Evolutionary conservation across 768 basidiomycete species (phyloP).

Genomic region (Leccinum ochraceum): DNA sequence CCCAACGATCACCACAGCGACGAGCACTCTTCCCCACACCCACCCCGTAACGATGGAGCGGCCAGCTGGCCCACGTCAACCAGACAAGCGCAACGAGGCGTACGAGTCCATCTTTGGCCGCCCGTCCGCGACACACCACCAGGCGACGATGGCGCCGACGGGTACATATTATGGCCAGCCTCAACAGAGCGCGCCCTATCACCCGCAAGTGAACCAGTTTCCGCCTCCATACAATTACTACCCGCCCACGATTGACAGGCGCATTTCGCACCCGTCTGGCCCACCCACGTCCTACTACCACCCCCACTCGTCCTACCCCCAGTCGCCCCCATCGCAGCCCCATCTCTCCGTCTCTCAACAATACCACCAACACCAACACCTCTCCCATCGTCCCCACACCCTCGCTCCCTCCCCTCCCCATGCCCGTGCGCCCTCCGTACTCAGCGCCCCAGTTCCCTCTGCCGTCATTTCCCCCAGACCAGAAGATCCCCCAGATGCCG

Average conservation of each 20-base stretch:
- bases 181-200: slow-evolving; percentile 17
- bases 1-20: slow-evolving; percentile 4
- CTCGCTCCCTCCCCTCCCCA: slow-evolving; percentile 44
- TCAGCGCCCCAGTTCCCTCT: slow-evolving; percentile 41
- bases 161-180: slow-evolving; percentile 20
- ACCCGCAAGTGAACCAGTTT: slow-evolving; percentile 29
- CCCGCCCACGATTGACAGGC: slow-evolving; percentile 44
- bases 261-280: slow-evolving; percentile 47
- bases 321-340: slow-evolving; percentile 34
- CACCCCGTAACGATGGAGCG: slow-evolving; percentile 43
- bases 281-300: slow-evolving; percentile 31
- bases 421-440: slow-evolving; percentile 52
- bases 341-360: slow-evolving; percentile 8
- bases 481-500: slow-evolving; percentile 51
- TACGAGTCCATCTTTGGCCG: slow-evolving; percentile 90
- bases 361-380: slow-evolving; percentile 15
- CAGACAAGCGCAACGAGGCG: slow-evolving; percentile 76
- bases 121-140: slow-evolving; percentile 59
- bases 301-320: slow-evolving; percentile 34
- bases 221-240: slow-evolving; percentile 43
- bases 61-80: slow-evolving; percentile 58
- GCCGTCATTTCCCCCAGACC: slow-evolving; percentile 49
- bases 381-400: slow-evolving; percentile 26
- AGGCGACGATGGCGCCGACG: slow-evolving; percentile 13
- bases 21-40: slow-evolving; percentile 5